These are phyloP conservation scores for Melanogaster broomeanus DNA, from an alignment of 768 basidiomycete species.

Conservation along the genomic window DNA sequence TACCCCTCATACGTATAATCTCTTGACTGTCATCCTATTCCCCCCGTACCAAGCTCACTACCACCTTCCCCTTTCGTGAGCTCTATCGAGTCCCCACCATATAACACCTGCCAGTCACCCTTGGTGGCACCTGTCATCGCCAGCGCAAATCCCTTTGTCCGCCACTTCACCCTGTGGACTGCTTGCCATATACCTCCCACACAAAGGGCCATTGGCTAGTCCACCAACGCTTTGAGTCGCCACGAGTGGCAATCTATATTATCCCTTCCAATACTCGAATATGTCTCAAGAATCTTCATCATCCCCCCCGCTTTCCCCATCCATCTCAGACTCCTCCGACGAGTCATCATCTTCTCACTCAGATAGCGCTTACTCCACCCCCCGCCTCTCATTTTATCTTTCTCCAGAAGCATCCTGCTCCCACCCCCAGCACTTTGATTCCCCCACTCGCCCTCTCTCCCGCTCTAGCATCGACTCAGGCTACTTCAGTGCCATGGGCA, in stretches of 20 bases:
- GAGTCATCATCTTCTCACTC: constrained; percentile 9
- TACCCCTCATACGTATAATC: too few species aligned
- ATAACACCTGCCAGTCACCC: background rate
- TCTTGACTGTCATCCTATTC: too few species aligned
- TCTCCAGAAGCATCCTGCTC: constrained; percentile 3
- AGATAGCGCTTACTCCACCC: constrained; percentile 15
- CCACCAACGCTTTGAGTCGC: constrained; percentile 24
- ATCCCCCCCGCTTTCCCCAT: constrained; percentile 13
- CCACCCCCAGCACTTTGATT: background rate
- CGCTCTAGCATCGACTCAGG: constrained; percentile 29
- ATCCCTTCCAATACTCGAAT: constrained; percentile 1
- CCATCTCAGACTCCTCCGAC: constrained; percentile 14
- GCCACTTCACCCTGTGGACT: constrained; percentile 1
- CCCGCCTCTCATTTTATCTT: constrained; percentile 19
- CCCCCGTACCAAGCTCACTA: constrained; percentile 10
- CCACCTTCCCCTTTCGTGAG: background rate
- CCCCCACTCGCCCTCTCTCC: constrained; percentile 18
- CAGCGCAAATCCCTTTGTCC: constrained; percentile 22
- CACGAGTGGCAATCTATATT: constrained; percentile 9
- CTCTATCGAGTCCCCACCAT: background rate
- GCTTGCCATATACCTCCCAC: background rate
- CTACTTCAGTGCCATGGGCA: constrained; percentile 29
- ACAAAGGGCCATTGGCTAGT: constrained; percentile 27
- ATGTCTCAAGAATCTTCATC: constrained; percentile 20
- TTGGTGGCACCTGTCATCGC: background rate